Percentiles rank a stretch among this genome's conserved stretches.
These are phyloP conservation scores for Fusarium goolgardi DNA, from an alignment of 2,329 filamentous ascomycete species.

Conservation along the genomic window DNA sequence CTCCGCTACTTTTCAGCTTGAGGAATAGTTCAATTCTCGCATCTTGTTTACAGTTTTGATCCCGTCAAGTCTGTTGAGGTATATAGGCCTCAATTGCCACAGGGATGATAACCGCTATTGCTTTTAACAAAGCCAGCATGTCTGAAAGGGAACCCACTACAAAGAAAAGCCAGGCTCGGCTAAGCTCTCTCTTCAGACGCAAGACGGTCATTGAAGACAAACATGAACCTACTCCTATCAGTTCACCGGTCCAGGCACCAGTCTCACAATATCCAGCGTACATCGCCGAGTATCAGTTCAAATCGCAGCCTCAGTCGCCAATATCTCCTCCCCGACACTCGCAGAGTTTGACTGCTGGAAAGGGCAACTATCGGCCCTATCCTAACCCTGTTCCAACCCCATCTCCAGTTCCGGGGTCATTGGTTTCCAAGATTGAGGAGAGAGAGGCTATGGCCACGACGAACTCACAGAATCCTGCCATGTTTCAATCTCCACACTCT, in stretches of 20 bases:
- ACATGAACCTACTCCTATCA: not conserved
- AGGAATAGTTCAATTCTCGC: not conserved
- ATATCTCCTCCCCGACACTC: not conserved
- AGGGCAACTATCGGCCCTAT: not conserved
- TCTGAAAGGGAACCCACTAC: not conserved
- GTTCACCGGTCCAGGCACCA: not conserved
- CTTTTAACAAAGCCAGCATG: not conserved
- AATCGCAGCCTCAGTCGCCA: not conserved
- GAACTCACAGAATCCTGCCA: not conserved
- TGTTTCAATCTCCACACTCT: not conserved
- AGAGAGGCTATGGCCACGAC: not conserved
- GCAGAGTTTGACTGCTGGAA: not conserved
- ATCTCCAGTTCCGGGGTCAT: not conserved
- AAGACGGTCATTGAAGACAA: not conserved
- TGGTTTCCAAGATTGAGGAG: not conserved
- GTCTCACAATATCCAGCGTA: not conserved
- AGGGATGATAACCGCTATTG: too few species aligned
- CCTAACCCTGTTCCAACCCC: not conserved
- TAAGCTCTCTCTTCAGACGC: not conserved
- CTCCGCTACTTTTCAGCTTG: not conserved
- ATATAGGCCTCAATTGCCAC: too few species aligned
- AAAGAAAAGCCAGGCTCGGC: not conserved
- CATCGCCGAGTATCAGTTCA: constrained; percentile 4
- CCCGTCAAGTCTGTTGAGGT: not conserved
- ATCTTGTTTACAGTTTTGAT: not conserved